Percentiles rank a stretch among this genome's conserved stretches.
Conservation (phyloP, 2,329 filamentous ascomycete genomes). For the Hymenoscyphus fructigenus region DNA sequence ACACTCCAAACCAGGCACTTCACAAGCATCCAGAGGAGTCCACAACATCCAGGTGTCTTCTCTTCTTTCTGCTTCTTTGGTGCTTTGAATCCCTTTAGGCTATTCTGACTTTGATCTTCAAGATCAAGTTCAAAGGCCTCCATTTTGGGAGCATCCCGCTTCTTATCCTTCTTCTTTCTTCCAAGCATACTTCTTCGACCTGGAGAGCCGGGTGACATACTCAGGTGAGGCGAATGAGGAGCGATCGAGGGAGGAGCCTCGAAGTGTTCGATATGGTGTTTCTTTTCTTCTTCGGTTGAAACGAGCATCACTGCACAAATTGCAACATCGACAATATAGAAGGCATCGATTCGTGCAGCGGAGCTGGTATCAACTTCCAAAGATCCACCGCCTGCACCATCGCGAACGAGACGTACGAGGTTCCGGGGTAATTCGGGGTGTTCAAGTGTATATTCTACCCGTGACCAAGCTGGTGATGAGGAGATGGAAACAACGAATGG, state of each 20-base stretch:
- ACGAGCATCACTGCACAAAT: slow-evolving; percentile 60
- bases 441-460: slow-evolving; percentile 64
- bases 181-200: slow-evolving; percentile 32
- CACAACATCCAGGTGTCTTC: slow-evolving; percentile 50
- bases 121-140: slow-evolving; percentile 62
- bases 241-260: slow-evolving; percentile 47
- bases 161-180: slow-evolving; percentile 19
- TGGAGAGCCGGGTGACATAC: slow-evolving; percentile 25
- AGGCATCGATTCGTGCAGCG: slow-evolving; percentile 58
- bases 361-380: slow-evolving; percentile 60
- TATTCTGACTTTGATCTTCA: slow-evolving; percentile 63
- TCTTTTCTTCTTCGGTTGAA: slow-evolving; percentile 56
- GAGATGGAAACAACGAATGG: slow-evolving; percentile 62
- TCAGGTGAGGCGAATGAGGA: slow-evolving; percentile 11
- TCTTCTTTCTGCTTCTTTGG: slow-evolving; percentile 48
- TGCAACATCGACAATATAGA: slow-evolving; percentile 62
- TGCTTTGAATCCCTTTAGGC: slow-evolving; percentile 27
- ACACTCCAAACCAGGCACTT: slow-evolving; percentile 60
- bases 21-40: slow-evolving; percentile 52
- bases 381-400: slow-evolving; percentile 58
- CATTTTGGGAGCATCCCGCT: slow-evolving; percentile 35
- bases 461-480: slow-evolving; percentile 57
- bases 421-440: slow-evolving; percentile 62
- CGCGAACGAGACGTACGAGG: slow-evolving; percentile 59
- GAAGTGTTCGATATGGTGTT: slow-evolving; percentile 52